These are phyloP conservation scores for Limnanthes douglasii DNA, from an alignment of 345 rosid species.

Conservation along the genomic window DNA sequence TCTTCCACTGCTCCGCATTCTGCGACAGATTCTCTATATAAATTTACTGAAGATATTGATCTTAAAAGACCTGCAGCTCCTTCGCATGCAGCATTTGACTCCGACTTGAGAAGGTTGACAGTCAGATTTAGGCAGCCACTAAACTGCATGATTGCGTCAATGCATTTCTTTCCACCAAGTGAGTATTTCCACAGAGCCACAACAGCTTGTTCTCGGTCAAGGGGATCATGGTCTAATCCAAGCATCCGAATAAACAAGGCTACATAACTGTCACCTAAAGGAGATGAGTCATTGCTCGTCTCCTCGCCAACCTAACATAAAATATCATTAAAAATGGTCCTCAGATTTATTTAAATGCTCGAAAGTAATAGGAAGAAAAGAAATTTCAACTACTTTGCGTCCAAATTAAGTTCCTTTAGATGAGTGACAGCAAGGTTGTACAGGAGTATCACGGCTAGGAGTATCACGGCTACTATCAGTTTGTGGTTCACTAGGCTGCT, in stretches of 20 bases:
- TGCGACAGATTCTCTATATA: constrained; percentile 60
- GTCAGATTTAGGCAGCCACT: constrained; percentile 64
- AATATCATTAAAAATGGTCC: too few species aligned
- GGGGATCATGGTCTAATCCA: constrained; percentile 70
- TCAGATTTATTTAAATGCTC: too few species aligned
- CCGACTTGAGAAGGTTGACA: constrained; percentile 57
- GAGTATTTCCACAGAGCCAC: constrained; percentile 72
- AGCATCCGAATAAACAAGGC: constrained; percentile 79
- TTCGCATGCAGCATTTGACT: constrained; percentile 42
- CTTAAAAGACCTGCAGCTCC: constrained; percentile 85
- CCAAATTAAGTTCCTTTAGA: too few species aligned
- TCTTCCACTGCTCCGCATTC: constrained; percentile 81
- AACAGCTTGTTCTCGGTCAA: constrained; percentile 74
- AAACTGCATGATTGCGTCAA: constrained; percentile 66
- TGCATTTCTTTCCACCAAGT: constrained; percentile 62
- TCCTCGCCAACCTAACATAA: constrained; percentile 32
- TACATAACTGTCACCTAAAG: constrained; percentile 43
- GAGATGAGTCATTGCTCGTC: constrained; percentile 20
- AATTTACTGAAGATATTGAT: constrained; percentile 48
- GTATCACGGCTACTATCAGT: too few species aligned
- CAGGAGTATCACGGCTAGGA: too few species aligned
- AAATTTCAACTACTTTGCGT: too few species aligned
- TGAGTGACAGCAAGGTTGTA: too few species aligned
- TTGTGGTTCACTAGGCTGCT: too few species aligned
- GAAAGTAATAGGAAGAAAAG: too few species aligned